Conservation (phyloP, 2,329 filamentous ascomycete species). For the Chaetomium olivaceum region DNA sequence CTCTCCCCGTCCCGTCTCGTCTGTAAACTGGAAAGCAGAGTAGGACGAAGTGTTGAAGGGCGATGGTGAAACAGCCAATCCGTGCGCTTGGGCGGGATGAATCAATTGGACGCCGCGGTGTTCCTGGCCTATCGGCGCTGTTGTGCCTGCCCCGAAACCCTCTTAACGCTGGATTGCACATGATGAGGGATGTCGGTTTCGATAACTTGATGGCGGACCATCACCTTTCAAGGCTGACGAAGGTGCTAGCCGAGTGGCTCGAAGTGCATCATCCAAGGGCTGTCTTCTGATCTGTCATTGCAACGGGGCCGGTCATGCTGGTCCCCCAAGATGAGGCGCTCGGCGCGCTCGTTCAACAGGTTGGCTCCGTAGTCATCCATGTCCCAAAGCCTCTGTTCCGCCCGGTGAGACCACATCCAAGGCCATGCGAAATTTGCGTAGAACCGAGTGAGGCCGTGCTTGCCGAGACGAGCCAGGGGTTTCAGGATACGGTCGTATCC, state of each 20-base stretch:
- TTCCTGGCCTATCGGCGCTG: too few relatives aligned
- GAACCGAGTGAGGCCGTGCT: constrained; percentile 6
- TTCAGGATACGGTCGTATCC: constrained; percentile 13
- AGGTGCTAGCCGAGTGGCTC: not conserved
- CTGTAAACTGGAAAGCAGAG: too few relatives aligned
- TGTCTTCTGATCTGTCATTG: not conserved
- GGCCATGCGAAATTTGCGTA: constrained; percentile 12
- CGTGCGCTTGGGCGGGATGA: too few relatives aligned
- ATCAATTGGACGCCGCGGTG: too few relatives aligned
- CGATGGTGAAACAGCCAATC: too few relatives aligned
- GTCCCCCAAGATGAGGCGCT: constrained; percentile 5
- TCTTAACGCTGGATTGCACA: not conserved
- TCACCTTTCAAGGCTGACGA: constrained; percentile 2
- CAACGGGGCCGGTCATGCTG: not conserved
- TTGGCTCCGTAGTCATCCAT: not conserved
- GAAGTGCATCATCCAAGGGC: not conserved
- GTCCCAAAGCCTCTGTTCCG: not conserved
- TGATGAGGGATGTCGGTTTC: not conserved
- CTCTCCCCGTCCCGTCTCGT: too few relatives aligned
- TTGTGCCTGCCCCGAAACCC: not conserved
- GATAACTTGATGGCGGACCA: constrained; percentile 1
- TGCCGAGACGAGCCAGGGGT: not conserved
- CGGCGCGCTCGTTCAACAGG: constrained; percentile 4
- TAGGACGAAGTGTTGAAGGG: too few relatives aligned
- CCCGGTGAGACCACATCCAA: constrained; percentile 1